Evolutionary conservation across 441 rosid species (phyloP), one percentile per base, ranked within the genome.

Genomic region (Gossypium lobatum): DNA sequence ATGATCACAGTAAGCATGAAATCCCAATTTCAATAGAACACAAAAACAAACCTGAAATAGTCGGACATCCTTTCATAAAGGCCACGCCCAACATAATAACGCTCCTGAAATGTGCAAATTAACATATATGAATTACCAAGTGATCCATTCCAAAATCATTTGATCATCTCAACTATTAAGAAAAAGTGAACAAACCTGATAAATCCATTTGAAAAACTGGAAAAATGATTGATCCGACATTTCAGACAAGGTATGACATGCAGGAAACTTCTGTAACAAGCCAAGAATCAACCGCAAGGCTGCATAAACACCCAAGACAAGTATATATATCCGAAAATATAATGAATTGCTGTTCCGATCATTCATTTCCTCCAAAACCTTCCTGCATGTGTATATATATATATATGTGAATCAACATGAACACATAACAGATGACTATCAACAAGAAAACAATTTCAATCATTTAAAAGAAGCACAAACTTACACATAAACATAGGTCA

Each of bases 141-240:
- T 26, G 3, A 37, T 70, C 73, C 63, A 55, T 70, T 54, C 31
- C 46, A 76, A 69, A 46, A 78, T 60, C 52, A 67, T 73, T 68
- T 53, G 58, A 8, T 21, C 64, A 75, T 70, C 58, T 58, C 50
- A 73, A 23, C 61, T 20, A 26, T 3, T 11, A 26, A 10, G 61
- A 61, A 77, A 75, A 59, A 64, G 46, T 39, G 73, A 66, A 65
- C 66, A 58, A 83, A 92, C 99, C 98, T 96, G 86, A 85, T 96
- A 96, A 74, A 96, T 92, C 99, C 99, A 96, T 85, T 96, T 96
- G 73, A 96, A 96, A 83, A 96, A 90, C 83, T 94, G 99, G 84
- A 96, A 96, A 83, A 96, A 96, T 39, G 94, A 82, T 73, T 94
- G 99, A 84, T 96, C 91, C 42, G 97, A 92, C 86, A 92, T 87